These are phyloP conservation scores for Chrysoporthe puriensis DNA, from an alignment of 2,329 filamentous ascomycete genomes.

Conservation along the genomic window DNA sequence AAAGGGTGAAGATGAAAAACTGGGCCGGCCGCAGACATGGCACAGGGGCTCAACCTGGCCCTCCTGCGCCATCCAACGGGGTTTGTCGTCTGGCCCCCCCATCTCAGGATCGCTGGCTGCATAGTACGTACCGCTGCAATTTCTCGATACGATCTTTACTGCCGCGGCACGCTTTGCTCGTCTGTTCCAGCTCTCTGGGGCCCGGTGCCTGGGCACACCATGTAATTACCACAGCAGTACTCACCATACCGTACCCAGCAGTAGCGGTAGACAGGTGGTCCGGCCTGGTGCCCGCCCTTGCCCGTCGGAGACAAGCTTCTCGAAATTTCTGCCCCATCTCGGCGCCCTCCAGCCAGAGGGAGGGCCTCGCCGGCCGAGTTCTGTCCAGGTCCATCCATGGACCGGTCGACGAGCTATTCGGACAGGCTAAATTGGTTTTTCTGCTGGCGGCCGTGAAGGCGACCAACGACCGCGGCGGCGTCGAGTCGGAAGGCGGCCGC, in stretches of 20 bases:
- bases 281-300: not conserved
- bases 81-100: not conserved
- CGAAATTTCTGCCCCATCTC: constrained; percentile 24
- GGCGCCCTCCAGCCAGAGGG: not conserved
- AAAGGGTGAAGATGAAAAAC: not conserved
- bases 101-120: constrained; percentile 1
- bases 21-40: not conserved
- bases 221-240: not conserved
- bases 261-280: not conserved
- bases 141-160: constrained; percentile 24
- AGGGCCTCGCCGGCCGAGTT: constrained; percentile 1
- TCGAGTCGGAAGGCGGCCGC: not conserved
- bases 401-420: not conserved
- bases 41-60: constrained; percentile 2
- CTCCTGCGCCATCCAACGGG: not conserved
- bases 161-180: not conserved
- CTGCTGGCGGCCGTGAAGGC: not conserved
- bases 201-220: not conserved
- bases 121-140: constrained; percentile 16
- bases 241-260: not conserved
- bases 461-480: not conserved
- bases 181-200: not conserved
- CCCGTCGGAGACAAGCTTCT: constrained; percentile 12
- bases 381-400: not conserved
- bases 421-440: not conserved